Evolutionary conservation across 2,329 filamentous ascomycete species (phyloP).

Genomic region (Trichocomaceae sp.): DNA sequence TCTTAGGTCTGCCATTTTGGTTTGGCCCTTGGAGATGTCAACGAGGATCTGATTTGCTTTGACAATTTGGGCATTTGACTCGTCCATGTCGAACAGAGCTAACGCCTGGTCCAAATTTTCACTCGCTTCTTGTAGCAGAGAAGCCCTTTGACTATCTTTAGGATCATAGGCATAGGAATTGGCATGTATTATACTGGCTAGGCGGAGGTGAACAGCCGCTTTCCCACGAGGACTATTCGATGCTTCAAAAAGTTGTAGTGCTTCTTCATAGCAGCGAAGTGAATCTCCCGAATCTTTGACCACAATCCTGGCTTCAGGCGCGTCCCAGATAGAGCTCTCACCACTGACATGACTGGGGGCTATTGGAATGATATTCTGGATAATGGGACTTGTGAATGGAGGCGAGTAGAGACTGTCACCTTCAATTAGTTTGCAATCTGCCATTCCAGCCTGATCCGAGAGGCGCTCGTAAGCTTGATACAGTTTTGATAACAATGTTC

Average conservation of each 20-base stretch:
- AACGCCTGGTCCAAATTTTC: slow-evolving; percentile 13
- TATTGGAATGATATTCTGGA: slow-evolving; percentile 17
- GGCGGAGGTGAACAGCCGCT: slow-evolving; percentile 19
- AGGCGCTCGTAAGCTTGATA: slow-evolving; percentile 13
- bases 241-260: slow-evolving; percentile 13
- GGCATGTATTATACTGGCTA: slow-evolving; percentile 19
- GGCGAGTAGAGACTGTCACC: slow-evolving; percentile 17
- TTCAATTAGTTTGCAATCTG: slow-evolving; percentile 19
- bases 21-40: slow-evolving; percentile 15
- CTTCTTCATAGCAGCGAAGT: slow-evolving; percentile 14
- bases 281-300: slow-evolving; percentile 14
- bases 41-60: slow-evolving; percentile 19
- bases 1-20: slow-evolving; percentile 5
- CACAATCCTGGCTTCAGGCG: neutral
- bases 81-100: slow-evolving; percentile 17
- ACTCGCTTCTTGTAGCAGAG: neutral
- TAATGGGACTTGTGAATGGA: slow-evolving; percentile 20
- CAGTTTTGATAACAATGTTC: slow-evolving; percentile 9
- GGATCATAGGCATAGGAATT: slow-evolving; percentile 5
- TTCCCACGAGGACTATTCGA: slow-evolving; percentile 17
- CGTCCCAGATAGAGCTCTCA: slow-evolving; percentile 3
- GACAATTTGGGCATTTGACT: slow-evolving; percentile 17
- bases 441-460: slow-evolving; percentile 17
- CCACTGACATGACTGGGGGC: slow-evolving; percentile 11
- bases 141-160: neutral